A percentile compares a stretch with the other conserved stretches of the same genome.
These are phyloP conservation scores for Termitomyces sp. DNA, from an alignment of 768 basidiomycete species.

Conservation along the genomic window DNA sequence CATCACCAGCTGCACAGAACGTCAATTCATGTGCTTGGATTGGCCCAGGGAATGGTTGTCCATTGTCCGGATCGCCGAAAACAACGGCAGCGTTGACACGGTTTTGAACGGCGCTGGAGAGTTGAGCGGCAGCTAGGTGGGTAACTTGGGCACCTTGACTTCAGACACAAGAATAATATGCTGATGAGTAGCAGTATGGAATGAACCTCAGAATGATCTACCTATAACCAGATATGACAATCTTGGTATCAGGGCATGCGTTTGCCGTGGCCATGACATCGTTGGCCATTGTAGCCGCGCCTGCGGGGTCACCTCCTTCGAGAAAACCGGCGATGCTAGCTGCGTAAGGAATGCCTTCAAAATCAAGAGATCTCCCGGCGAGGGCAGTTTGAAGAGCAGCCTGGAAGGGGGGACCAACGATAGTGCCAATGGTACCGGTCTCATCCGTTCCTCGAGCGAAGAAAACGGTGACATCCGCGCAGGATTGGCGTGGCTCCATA, in stretches of 20 bases:
- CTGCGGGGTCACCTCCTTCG: conserved; percentile 31
- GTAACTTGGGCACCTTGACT: conserved; percentile 34
- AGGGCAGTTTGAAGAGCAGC: conserved; percentile 25
- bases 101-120: conserved; percentile 22
- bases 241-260: conserved; percentile 28
- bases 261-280: conserved; percentile 24
- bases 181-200: not conserved
- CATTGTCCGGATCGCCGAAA: conserved; percentile 22
- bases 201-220: conserved; percentile 1
- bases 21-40: conserved; percentile 12
- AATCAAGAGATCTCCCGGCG: conserved; percentile 26
- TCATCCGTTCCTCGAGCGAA: conserved; percentile 37
- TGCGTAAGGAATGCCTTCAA: conserved; percentile 33
- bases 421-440: conserved; percentile 26
- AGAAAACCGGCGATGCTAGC: conserved; percentile 33
- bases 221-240: conserved; percentile 34
- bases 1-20: conserved; percentile 19
- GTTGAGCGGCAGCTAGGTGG: conserved; percentile 31
- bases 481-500: conserved; percentile 17
- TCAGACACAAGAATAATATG: not conserved
- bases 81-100: conserved; percentile 21
- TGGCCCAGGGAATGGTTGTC: conserved; percentile 17
- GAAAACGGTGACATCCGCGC: conserved; percentile 30
- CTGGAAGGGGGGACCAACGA: conserved; percentile 35
- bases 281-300: conserved; percentile 31